phyloP scores from a whole-genome alignment of 2,329 filamentous ascomycete species.

The Fusarium sp. region DNA sequence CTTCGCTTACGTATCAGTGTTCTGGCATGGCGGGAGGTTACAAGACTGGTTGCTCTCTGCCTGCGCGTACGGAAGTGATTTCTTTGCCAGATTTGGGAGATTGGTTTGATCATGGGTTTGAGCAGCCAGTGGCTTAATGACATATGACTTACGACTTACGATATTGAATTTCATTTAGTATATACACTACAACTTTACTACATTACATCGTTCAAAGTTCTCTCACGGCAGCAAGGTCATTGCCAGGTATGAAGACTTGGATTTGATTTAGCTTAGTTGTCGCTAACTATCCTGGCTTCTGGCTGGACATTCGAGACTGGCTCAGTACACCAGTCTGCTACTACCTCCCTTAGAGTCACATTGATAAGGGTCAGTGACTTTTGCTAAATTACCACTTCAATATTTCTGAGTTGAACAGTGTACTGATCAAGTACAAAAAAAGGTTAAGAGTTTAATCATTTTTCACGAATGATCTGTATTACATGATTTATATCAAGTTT shows the following conservation, averaged over 20 bases:
- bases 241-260: not conserved
- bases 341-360: not conserved
- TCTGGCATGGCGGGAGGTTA: conserved; percentile 3
- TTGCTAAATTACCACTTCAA: not conserved
- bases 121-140: not conserved
- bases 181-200: not conserved
- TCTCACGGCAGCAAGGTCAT: not conserved
- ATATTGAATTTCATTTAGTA: not conserved
- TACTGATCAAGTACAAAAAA: not conserved
- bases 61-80: conserved; percentile 9
- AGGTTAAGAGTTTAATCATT: fast-evolving
- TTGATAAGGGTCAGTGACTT: not conserved
- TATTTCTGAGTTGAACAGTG: not conserved
- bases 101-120: conserved; percentile 22
- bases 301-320: not conserved
- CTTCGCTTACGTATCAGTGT: not conserved
- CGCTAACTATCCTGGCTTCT: not conserved
- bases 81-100: conserved; percentile 18
- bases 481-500: not conserved
- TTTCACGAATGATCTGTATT: not conserved
- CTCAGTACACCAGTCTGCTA: not conserved
- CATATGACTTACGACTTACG: not conserved
- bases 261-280: not conserved
- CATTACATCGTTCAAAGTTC: not conserved
- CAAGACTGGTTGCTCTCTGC: not conserved